phyloP scores from a whole-genome alignment of 345 rosid genomes.

The Angophora floribunda region DNA sequence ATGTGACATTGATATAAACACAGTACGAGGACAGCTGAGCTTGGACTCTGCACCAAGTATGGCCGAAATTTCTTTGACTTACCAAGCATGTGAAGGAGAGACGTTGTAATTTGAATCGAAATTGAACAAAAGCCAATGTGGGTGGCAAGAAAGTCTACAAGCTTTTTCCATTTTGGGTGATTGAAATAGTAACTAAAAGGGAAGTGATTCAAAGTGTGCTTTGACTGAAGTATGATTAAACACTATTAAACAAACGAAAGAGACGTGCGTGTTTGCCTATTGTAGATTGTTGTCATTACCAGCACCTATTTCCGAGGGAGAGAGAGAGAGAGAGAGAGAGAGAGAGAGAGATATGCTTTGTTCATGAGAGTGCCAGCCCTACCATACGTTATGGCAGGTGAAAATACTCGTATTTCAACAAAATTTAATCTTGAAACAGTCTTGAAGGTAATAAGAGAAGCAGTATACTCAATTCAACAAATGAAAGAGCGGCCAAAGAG shows the following conservation, averaged over 20 bases:
- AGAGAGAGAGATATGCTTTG: not conserved
- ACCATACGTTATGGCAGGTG: not conserved
- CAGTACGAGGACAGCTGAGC: not conserved
- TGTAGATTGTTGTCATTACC: not conserved
- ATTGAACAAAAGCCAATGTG: not conserved
- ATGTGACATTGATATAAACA: not conserved
- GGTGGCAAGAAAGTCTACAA: not conserved
- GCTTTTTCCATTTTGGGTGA: not conserved
- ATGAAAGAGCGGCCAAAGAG: not conserved
- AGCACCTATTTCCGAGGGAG: not conserved
- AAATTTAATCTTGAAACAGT: not conserved
- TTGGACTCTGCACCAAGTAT: not conserved
- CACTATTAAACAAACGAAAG: not conserved
- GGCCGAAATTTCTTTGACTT: not conserved
- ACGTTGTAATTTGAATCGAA: not conserved
- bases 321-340: not conserved
- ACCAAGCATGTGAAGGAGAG: not conserved
- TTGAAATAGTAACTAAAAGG: not conserved
- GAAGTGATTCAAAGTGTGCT: not conserved
- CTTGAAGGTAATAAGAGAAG: not conserved
- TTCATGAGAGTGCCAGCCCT: not conserved
- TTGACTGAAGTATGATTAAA: not conserved
- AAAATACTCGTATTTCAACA: not conserved
- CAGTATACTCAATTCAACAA: not conserved
- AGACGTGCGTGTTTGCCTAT: not conserved